Percentiles rank a stretch among this genome's conserved stretches.
Conservation (phyloP, 768 basidiomycete genomes). For the Termitomyces sp. region DNA sequence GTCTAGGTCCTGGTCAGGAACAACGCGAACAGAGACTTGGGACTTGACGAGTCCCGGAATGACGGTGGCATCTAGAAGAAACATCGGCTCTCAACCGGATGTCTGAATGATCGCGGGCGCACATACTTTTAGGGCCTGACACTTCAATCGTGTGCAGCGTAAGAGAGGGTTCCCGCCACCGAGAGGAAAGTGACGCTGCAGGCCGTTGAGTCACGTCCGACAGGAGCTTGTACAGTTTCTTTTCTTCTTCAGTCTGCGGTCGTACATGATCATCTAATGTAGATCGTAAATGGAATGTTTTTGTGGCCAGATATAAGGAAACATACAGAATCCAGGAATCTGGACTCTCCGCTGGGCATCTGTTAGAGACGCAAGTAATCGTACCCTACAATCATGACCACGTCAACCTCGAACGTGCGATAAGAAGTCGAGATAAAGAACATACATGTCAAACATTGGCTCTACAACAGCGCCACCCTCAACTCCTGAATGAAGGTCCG, state of each 20-base stretch:
- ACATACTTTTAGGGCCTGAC: conserved; percentile 75
- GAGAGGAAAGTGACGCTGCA: conserved; percentile 62
- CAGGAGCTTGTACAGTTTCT: conserved; percentile 60
- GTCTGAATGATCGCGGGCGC: not conserved
- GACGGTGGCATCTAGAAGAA: conserved; percentile 66
- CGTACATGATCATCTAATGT: conserved; percentile 71
- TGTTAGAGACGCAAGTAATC: conserved; percentile 67
- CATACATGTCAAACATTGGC: conserved; percentile 91
- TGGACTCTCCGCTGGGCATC: conserved; percentile 53
- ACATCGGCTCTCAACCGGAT: not conserved
- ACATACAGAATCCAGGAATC: conserved; percentile 82
- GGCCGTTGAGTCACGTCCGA: conserved; percentile 64
- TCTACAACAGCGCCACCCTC: conserved; percentile 87
- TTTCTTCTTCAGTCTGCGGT: conserved; percentile 61
- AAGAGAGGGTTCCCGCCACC: conserved; percentile 89
- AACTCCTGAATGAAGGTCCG: conserved; percentile 90
- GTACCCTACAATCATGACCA: conserved; percentile 48
- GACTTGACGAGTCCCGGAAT: conserved; percentile 85
- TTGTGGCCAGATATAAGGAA: not conserved
- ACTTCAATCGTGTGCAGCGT: conserved; percentile 83
- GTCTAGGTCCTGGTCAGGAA: conserved; percentile 86
- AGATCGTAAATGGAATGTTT: not conserved
- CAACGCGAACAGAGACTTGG: conserved; percentile 85
- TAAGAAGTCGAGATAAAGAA: not conserved
- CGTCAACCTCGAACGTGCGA: not conserved